These are phyloP conservation scores for Peronospora belbahrii DNA, from an alignment of 352 stramenopile genomes.

Conservation along the genomic window DNA sequence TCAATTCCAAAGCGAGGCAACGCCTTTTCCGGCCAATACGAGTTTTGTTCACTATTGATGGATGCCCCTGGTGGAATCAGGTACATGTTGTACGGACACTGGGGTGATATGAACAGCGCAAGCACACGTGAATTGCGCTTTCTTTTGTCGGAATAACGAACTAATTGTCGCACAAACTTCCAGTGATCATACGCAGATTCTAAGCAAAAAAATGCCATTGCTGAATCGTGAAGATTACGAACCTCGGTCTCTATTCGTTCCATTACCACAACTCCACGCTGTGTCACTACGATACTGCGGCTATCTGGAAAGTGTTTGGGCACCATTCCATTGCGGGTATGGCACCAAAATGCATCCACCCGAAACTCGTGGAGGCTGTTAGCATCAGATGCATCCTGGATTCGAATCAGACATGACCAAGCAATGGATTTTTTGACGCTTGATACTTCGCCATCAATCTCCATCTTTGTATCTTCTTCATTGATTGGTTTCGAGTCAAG, in stretches of 20 bases:
- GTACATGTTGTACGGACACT: slow-evolving; percentile 44
- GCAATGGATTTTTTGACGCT: slow-evolving; percentile 11
- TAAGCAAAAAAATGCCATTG: slow-evolving; percentile 47
- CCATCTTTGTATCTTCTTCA: slow-evolving; percentile 30
- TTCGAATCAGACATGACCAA: slow-evolving; percentile 45
- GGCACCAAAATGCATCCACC: slow-evolving; percentile 48
- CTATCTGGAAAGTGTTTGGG: slow-evolving; percentile 19
- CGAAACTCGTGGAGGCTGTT: slow-evolving; percentile 38
- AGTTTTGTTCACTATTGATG: slow-evolving; percentile 66
- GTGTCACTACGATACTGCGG: slow-evolving; percentile 27
- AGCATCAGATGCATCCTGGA: slow-evolving; percentile 45
- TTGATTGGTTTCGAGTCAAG: slow-evolving; percentile 42
- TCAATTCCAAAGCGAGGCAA: slow-evolving; percentile 38
- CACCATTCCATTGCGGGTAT: slow-evolving; percentile 23
- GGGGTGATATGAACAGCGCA: slow-evolving; percentile 31
- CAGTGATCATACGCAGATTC: slow-evolving; percentile 61
- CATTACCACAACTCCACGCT: slow-evolving; percentile 39
- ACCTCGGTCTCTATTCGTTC: slow-evolving; percentile 31
- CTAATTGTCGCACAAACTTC: slow-evolving; percentile 63
- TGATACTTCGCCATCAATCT: slow-evolving; percentile 17
- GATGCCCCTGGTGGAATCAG: slow-evolving; percentile 63
- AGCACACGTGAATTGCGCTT: slow-evolving; percentile 43
- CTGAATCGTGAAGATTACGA: slow-evolving; percentile 34
- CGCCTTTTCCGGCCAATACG: slow-evolving; percentile 53
- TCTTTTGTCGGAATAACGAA: slow-evolving; percentile 62